Conservation (phyloP, 176 grass and related monocot species). For the Thalia dealbata region DNA sequence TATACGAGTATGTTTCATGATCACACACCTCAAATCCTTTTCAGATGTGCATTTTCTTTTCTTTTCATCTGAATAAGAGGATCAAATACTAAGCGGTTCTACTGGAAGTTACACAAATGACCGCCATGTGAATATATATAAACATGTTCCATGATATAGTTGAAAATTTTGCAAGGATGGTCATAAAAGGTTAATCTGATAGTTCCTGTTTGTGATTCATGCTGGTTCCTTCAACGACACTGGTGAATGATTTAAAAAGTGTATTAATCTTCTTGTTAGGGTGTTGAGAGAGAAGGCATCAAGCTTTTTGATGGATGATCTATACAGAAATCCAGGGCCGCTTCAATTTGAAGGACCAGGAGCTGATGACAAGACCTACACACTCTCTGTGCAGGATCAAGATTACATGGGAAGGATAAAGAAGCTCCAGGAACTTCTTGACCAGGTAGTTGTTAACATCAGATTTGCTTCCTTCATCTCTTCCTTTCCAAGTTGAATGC, state of each 20-base stretch:
- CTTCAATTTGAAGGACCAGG: constrained; percentile 53
- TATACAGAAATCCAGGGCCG: constrained; percentile 48
- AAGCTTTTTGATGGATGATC: constrained; percentile 59
- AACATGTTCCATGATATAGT: too few species aligned
- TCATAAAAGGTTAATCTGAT: neutral
- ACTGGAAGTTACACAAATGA: too few species aligned
- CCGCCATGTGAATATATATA: neutral
- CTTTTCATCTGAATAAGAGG: neutral
- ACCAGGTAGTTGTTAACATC: constrained; percentile 32
- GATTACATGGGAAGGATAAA: constrained; percentile 68
- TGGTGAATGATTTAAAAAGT: neutral
- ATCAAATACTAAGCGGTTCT: too few species aligned
- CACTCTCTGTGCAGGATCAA: constrained; percentile 48
- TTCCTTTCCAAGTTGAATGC: neutral
- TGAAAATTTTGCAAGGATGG: too few species aligned
- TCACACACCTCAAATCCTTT: neutral
- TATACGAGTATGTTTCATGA: constrained; percentile 25
- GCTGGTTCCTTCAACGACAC: neutral
- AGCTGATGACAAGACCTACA: constrained; percentile 40
- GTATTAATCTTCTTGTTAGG: constrained; percentile 19
- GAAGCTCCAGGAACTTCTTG: constrained; percentile 39
- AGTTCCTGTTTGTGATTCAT: neutral
- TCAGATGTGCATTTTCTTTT: neutral
- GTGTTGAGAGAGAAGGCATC: constrained; percentile 43
- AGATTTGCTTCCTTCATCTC: neutral